A percentile compares a stretch with the other conserved stretches of the same genome.
Conservation (phyloP, 352 stramenopile genomes). For the Globisporangium emineosum region DNA sequence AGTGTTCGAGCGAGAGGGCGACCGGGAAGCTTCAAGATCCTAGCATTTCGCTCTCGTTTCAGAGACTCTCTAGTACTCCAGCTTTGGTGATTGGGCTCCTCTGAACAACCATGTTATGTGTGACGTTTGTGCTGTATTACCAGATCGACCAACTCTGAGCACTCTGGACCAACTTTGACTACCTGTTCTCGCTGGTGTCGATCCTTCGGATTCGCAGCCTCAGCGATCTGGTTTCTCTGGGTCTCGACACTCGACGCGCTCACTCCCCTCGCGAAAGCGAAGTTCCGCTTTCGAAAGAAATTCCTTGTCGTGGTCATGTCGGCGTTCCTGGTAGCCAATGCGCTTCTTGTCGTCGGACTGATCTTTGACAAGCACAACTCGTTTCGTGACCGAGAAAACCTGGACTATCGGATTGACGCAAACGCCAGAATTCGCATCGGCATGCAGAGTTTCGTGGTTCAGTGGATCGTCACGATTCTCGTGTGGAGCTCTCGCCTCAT, state of each 20-base stretch:
- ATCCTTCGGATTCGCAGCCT: not conserved
- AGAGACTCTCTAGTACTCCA: not conserved
- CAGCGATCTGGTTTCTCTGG: not conserved
- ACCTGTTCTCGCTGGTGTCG: not conserved
- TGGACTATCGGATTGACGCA: not conserved
- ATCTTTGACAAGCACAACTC: not conserved
- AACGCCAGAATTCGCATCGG: not conserved
- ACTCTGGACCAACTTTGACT: not conserved
- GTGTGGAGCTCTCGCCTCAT: not conserved
- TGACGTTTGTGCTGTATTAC: not conserved
- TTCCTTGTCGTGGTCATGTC: not conserved
- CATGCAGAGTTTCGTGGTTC: not conserved
- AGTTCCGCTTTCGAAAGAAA: not conserved
- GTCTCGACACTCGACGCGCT: not conserved
- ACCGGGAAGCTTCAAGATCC: not conserved
- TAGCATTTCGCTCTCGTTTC: not conserved
- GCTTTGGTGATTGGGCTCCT: not conserved
- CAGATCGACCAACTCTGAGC: not conserved
- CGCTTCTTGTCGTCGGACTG: not conserved
- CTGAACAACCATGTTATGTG: not conserved
- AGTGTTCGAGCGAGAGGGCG: not conserved
- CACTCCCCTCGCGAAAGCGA: not conserved
- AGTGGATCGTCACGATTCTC: conserved; percentile 1
- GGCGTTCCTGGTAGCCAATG: not conserved
- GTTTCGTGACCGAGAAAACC: not conserved